phyloP scores from a whole-genome alignment of 306 rosid species.

The Trichosanthes cucumerina region DNA sequence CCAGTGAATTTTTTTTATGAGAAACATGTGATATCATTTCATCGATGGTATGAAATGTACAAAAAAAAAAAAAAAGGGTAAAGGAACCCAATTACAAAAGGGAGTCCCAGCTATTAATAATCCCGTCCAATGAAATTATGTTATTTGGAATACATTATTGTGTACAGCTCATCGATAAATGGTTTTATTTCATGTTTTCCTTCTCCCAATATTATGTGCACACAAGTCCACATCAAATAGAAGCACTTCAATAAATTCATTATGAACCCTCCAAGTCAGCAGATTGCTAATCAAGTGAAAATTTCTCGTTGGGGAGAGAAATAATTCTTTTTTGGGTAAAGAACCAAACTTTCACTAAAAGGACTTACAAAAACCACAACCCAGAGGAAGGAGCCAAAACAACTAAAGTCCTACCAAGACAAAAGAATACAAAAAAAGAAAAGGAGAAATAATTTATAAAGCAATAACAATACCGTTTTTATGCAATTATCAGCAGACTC shows the following conservation, averaged over 20 bases:
- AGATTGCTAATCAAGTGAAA: neutral
- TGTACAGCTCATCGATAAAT: neutral
- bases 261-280: neutral
- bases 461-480: slow-evolving; percentile 60
- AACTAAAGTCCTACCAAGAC: neutral
- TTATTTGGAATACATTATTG: neutral
- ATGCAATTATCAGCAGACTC: slow-evolving; percentile 98
- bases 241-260: neutral
- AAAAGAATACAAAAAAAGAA: neutral
- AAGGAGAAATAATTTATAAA: slow-evolving; percentile 1
- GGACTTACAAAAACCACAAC: neutral
- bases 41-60: no score
- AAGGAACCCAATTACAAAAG: no score
- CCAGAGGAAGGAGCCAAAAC: neutral
- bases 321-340: neutral
- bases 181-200: neutral
- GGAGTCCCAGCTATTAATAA: no score
- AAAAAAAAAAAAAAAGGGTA: no score
- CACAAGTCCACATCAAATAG: neutral
- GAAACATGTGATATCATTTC: no score
- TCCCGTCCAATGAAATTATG: neutral
- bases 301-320: neutral
- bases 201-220: neutral
- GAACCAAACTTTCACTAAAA: neutral
- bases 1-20: no score